A percentile compares a stretch with the other conserved stretches of the same genome.
Conservation (phyloP, 2,329 filamentous ascomycete species). For the Aspergillus fumigatiaffinis region DNA sequence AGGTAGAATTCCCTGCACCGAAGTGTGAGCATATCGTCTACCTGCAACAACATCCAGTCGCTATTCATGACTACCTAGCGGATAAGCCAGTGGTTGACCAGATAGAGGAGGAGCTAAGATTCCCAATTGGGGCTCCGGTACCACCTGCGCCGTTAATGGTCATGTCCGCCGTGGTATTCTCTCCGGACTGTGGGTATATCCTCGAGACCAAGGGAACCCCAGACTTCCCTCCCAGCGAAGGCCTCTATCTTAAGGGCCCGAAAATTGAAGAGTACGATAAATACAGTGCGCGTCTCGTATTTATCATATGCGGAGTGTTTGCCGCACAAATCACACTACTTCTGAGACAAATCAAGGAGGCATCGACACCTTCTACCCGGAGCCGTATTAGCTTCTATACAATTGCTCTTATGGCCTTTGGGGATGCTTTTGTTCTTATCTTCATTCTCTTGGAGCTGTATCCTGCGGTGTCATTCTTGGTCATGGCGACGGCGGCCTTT, state of each 20-base stretch:
- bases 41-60: conserved; percentile 58
- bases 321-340: conserved; percentile 54
- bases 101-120: conserved; percentile 58
- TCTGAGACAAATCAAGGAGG: conserved; percentile 60
- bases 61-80: conserved; percentile 25
- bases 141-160: conserved; percentile 49
- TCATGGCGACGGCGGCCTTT: conserved; percentile 55
- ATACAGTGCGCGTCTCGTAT: conserved; percentile 50
- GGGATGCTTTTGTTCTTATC: conserved; percentile 57
- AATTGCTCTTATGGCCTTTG: conserved; percentile 58
- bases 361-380: conserved; percentile 60
- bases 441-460: conserved; percentile 55
- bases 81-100: conserved; percentile 41
- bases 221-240: conserved; percentile 49
- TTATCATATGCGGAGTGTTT: conserved; percentile 49
- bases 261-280: conserved; percentile 56
- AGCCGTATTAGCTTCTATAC: conserved; percentile 63
- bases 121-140: conserved; percentile 55
- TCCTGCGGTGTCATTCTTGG: conserved; percentile 52
- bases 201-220: conserved; percentile 59
- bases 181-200: conserved; percentile 64
- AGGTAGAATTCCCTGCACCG: conserved; percentile 53
- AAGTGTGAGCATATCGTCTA: conserved; percentile 90
- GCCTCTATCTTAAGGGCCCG: conserved; percentile 51
- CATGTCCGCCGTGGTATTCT: conserved; percentile 61